Conservation (phyloP, 2,329 filamentous ascomycete genomes). For the Claviceps humidiphila region DNA sequence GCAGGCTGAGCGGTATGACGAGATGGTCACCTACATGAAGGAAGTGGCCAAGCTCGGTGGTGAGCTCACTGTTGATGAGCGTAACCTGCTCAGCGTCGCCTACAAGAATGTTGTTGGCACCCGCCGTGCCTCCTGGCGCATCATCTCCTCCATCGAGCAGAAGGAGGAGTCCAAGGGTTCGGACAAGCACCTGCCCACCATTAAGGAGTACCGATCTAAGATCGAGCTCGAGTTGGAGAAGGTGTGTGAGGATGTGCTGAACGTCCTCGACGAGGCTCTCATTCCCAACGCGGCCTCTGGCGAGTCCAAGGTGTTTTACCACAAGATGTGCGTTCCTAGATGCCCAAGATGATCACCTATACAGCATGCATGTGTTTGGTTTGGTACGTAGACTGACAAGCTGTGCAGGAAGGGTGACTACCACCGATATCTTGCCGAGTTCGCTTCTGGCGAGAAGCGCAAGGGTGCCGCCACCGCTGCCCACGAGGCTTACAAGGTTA, state of each 20-base stretch:
- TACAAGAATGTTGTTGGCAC: slow-evolving; percentile 99
- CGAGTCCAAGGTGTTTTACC: slow-evolving; percentile 99
- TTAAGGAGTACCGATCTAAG: slow-evolving; percentile 96
- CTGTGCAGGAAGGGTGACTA: slow-evolving; percentile 80
- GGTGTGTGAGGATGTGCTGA: slow-evolving; percentile 95
- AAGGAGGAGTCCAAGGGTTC: slow-evolving; percentile 99
- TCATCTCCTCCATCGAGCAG: slow-evolving; percentile 99
- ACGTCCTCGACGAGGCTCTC: slow-evolving; percentile 83
- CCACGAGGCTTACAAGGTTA: slow-evolving; percentile 95
- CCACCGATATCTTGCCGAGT: slow-evolving; percentile 90
- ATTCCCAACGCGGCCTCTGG: slow-evolving; percentile 93
- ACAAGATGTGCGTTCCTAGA: slow-evolving; percentile 77
- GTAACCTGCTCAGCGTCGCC: slow-evolving; percentile 94
- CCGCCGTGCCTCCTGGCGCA: slow-evolving; percentile 96
- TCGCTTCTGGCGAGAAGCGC: slow-evolving; percentile 83
- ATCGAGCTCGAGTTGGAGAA: slow-evolving; percentile 95
- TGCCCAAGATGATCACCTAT: not conserved
- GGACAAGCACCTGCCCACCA: slow-evolving; percentile 85
- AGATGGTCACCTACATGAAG: slow-evolving; percentile 99
- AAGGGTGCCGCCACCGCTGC: slow-evolving; percentile 77
- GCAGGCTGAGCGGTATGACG: slow-evolving; percentile 99
- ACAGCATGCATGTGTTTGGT: not conserved
- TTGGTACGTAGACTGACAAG: not conserved
- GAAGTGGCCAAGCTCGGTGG: slow-evolving; percentile 83
- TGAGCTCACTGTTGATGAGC: slow-evolving; percentile 88